These are phyloP conservation scores for Oryza brachyantha DNA, from an alignment of 176 grass and related monocot genomes.

Conservation along the genomic window DNA sequence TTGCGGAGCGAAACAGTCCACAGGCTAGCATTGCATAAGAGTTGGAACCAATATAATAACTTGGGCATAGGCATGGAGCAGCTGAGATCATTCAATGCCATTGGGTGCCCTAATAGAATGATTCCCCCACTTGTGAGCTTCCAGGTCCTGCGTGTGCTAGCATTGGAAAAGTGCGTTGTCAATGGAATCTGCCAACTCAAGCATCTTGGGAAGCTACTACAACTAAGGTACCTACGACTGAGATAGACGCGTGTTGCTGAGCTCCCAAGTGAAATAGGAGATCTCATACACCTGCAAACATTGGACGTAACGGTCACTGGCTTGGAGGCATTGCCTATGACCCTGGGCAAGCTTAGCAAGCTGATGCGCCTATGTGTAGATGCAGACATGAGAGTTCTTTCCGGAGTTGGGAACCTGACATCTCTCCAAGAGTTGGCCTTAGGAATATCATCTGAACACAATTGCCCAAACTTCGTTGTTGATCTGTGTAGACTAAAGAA, in stretches of 20 bases:
- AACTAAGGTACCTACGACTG: constrained; percentile 5
- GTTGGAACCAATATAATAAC: neutral
- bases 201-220: neutral
- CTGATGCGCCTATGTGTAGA: neutral
- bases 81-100: constrained; percentile 2
- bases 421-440: neutral
- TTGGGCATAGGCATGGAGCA: neutral
- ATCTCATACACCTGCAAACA: neutral
- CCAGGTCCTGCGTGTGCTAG: neutral
- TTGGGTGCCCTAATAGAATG: fast-evolving
- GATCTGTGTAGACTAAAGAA: neutral
- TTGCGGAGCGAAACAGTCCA: neutral
- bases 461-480: neutral
- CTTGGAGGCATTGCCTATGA: neutral
- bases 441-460: neutral
- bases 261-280: neutral
- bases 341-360: neutral
- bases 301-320: neutral
- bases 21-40: neutral
- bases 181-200: neutral
- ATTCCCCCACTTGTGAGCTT: neutral
- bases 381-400: neutral
- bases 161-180: neutral
- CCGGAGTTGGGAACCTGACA: neutral
- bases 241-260: neutral